Evolutionary conservation across 2,329 filamentous ascomycete species (phyloP), one percentile per base, ranked within the genome.

Genomic region (Colletotrichum lini): DNA sequence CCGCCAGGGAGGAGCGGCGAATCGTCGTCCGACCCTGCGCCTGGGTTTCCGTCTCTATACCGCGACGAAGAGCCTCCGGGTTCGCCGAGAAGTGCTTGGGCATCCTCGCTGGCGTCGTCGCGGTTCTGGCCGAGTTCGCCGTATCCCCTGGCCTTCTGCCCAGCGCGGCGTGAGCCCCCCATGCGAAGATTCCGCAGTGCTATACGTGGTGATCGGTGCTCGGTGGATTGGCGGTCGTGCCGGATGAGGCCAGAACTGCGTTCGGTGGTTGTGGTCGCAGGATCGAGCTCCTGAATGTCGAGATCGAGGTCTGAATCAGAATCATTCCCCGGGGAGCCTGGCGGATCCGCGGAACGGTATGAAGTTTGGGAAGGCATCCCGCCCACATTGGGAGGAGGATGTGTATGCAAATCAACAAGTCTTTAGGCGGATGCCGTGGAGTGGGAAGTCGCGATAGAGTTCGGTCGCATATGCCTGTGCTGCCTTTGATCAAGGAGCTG

Each of bases 211-310:
- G 87, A 76, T 83, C 86, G 83, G 70, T 84, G 82, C 75, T 87
- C 84, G 64, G 77, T 72, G 72, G 76, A 75, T 75, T 77, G 77
- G 68, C 88, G 86, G 76, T 89, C 85, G 73, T 90, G 86, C 76
- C 91, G 88, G 65, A 79, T 72, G 26, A 80, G 77, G 42, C 77
- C 76, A 60, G 78, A 75, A 61, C 72, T 74, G 72, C 72, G 74
- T 69, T 73, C 35, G 21, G 71, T 71, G n/a, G 71, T 76, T 44
- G 78, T 78, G 23, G 79, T 80, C 68, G 79, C 79, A 66, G 93
- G 93, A 79, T 95, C 93, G 75, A 96, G 90, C 85, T 96, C 94
- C 78, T 94, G 88, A 75, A 94, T 87, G 77, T 95, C 92, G 77
- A 96, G 86, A 73, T 94, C 92, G 76, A 92, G 89, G 79, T 96